Conservation (phyloP, 306 rosid genomes). For the Dalbergia cochinchinensis region DNA sequence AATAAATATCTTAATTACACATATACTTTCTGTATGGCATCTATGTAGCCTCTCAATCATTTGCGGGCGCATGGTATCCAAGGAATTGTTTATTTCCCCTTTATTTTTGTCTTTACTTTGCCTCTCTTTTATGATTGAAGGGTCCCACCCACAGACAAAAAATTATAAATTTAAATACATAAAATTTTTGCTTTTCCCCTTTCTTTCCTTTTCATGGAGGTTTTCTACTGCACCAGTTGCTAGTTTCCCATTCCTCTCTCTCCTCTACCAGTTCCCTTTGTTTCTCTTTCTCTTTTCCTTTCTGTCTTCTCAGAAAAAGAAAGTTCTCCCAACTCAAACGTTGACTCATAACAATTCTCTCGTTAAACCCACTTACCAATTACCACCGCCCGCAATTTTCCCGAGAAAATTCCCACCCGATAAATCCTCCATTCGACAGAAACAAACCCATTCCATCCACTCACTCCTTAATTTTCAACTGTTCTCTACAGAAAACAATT, state of each 20-base stretch:
- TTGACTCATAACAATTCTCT: slow-evolving; percentile 44
- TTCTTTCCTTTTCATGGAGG: not conserved
- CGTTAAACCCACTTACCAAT: not conserved
- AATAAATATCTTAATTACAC: too few species aligned
- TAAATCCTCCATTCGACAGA: slow-evolving; percentile 26
- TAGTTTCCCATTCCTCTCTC: not conserved
- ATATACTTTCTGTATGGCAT: too few species aligned
- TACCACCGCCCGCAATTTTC: not conserved
- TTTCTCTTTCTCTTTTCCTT: not conserved
- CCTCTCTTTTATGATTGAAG: slow-evolving; percentile 19
- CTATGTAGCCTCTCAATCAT: not conserved
- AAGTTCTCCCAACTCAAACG: slow-evolving; percentile 40
- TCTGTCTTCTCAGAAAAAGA: slow-evolving; percentile 32
- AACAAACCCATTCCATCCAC: slow-evolving; percentile 25
- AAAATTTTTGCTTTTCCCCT: not conserved
- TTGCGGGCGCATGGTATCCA: slow-evolving; percentile 50
- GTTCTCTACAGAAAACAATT: too few species aligned
- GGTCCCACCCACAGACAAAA: slow-evolving; percentile 35
- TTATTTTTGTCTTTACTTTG: slow-evolving; percentile 19
- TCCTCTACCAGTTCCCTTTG: not conserved
- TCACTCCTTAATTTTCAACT: not conserved
- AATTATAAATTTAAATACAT: not conserved
- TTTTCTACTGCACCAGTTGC: slow-evolving; percentile 18
- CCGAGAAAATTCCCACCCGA: not conserved
- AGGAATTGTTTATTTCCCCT: slow-evolving; percentile 36